Conservation (phyloP, 2,329 filamentous ascomycete species). For the Claviceps fusiformis region DNA sequence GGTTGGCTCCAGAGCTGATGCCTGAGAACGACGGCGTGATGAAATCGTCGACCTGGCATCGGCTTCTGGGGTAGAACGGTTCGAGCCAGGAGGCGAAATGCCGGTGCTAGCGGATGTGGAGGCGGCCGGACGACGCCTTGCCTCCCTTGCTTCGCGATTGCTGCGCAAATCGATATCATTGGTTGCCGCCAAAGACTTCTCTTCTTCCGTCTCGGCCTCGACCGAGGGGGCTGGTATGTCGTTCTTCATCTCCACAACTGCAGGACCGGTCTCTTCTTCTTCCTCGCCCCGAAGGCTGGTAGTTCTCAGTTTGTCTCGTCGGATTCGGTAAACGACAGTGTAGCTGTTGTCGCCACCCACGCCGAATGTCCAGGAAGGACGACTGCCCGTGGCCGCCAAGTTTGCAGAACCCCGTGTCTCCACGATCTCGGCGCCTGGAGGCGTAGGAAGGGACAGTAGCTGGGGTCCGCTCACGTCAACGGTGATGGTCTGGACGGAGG, state of each 20-base stretch:
- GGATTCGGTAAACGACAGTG: constrained; percentile 46
- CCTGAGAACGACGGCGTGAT: background rate
- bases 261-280: constrained; percentile 14
- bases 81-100: constrained; percentile 3
- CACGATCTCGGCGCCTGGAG: constrained; percentile 45
- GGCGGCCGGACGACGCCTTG: background rate
- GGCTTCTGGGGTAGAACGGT: constrained; percentile 5
- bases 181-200: background rate
- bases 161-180: background rate
- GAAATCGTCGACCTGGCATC: background rate
- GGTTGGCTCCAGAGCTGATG: background rate
- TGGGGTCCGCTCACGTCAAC: constrained; percentile 45
- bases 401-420: constrained; percentile 25
- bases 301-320: constrained; percentile 34
- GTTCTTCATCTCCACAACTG: constrained; percentile 16
- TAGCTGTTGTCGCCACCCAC: constrained; percentile 25
- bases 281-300: constrained; percentile 23
- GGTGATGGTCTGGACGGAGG: constrained; percentile 49
- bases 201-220: background rate
- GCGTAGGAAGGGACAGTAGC: constrained; percentile 36
- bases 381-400: constrained; percentile 7
- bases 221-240: constrained; percentile 8
- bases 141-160: background rate
- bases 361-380: constrained; percentile 6
- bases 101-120: constrained; percentile 3